Percentiles rank a stretch among this genome's conserved stretches.
phyloP scores from a whole-genome alignment of 192 early-diverging fungal genomes.

The Gorgonomyces haynaldii region DNA sequence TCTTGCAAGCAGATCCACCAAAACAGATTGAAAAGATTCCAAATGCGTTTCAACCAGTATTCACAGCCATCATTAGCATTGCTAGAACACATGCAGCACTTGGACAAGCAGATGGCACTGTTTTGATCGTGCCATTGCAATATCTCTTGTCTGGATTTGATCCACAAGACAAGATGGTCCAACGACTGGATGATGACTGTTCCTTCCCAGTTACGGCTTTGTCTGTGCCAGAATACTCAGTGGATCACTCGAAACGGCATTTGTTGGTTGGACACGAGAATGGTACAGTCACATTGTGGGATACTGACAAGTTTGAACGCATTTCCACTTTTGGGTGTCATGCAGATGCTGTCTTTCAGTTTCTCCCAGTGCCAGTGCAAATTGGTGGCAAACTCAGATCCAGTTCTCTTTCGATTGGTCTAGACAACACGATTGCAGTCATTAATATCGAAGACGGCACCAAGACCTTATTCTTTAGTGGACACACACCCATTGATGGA shows the following conservation, averaged over 20 bases:
- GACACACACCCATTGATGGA: constrained; percentile 35
- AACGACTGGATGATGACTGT: too few relatives aligned
- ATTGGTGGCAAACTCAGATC: constrained; percentile 22
- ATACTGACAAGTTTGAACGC: constrained; percentile 41
- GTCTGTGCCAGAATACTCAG: constrained; percentile 28
- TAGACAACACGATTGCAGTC: constrained; percentile 56
- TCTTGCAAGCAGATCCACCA: not conserved
- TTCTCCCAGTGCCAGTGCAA: constrained; percentile 13
- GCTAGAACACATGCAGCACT: not conserved
- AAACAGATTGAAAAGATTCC: not conserved
- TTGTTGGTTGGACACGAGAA: constrained; percentile 56
- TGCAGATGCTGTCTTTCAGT: constrained; percentile 5
- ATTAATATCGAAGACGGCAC: constrained; percentile 54
- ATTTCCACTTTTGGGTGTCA: constrained; percentile 46
- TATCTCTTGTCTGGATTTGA: constrained; percentile 19
- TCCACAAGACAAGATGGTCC: too few relatives aligned
- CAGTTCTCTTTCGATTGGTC: constrained; percentile 49
- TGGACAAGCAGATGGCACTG: constrained; percentile 46
- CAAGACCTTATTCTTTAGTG: constrained; percentile 40
- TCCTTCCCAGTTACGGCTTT: constrained; percentile 48
- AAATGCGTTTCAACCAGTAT: not conserved
- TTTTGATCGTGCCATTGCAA: constrained; percentile 40
- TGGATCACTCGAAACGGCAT: constrained; percentile 25
- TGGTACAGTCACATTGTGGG: constrained; percentile 63
- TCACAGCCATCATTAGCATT: not conserved